Base-by-base conservation (phyloP, 2,329 filamentous ascomycete genomes). In the Ustilaginoidea virens region DNA sequence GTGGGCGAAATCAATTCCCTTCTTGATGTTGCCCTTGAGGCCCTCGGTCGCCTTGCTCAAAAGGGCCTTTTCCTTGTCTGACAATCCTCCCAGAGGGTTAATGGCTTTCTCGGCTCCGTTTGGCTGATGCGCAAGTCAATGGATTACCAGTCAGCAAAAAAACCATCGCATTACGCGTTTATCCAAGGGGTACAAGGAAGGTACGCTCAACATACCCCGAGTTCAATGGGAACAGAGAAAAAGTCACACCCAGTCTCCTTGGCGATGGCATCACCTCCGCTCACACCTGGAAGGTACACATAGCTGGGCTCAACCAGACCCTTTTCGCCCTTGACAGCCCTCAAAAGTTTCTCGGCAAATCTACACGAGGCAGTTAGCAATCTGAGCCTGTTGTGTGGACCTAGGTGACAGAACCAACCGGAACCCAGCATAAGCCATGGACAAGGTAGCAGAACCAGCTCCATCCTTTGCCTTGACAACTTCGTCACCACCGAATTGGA, bases 401-500 rank as follows among this genome's bases (percentile, higher is more conserved):
- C 13, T 19, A 11, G n/a, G 17, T 26, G 18, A 19, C 9, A 10
- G 23, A 23, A 33, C 48, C 66, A 41, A 86, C 79, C 83, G 80
- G 74, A 76, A 96, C 43, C 90, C 90, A 43, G 90, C 90, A 53
- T 85, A 92, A 36, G 85, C 85, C 85, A 93, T 93, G 46, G 83
- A 92, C 31, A 93, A 69, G 34, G 85, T 93, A 41, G 85, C 85
- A 36, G 82, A 92, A 40, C 85, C 85, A 50, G 76, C 75, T 48
- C 85, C 85, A 41, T 90, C 80, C 73, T 93, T 93, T 52, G 85
- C 85, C 69, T 87, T 76, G 55, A 93, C 85, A 39, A 93, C 85
- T 64, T 93, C 85, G 45, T 98, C 90, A 66, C 90, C 90, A 54
- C 90, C 90, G 45, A 94, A 96, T 60, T 98, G 90, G 33, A 96